Conservation (phyloP, 257 asterid genomes). For the Rhazya stricta region DNA sequence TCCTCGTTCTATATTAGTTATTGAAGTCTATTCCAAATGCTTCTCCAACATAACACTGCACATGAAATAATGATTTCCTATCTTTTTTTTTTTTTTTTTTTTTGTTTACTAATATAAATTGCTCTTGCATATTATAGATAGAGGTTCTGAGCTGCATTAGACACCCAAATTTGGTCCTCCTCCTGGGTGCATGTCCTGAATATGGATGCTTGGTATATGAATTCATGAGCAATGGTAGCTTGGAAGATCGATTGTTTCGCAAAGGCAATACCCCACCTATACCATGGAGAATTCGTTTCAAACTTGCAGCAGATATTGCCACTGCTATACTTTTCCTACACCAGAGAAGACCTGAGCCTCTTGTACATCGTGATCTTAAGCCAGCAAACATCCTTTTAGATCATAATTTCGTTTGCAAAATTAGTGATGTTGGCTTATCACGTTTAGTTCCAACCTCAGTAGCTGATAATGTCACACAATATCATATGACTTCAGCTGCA, state of each 20-base stretch:
- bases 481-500: conserved; percentile 80
- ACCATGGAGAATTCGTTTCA: conserved; percentile 73
- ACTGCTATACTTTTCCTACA: conserved; percentile 74
- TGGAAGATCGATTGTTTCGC: conserved; percentile 65
- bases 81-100: background rate
- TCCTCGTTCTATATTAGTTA: background rate
- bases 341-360: conserved; percentile 79
- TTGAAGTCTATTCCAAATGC: background rate
- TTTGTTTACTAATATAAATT: background rate
- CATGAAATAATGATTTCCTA: background rate
- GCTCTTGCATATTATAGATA: conserved; percentile 32
- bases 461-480: conserved; percentile 62
- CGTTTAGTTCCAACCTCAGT: conserved; percentile 64
- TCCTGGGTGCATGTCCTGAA: conserved; percentile 78
- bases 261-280: conserved; percentile 69
- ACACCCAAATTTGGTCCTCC: conserved; percentile 85
- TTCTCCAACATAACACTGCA: background rate
- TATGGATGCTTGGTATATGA: conserved; percentile 85
- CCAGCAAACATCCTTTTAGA: conserved; percentile 73
- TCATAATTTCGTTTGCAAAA: conserved; percentile 59
- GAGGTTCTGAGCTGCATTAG: conserved; percentile 66
- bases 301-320: conserved; percentile 63
- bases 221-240: conserved; percentile 68
- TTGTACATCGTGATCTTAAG: conserved; percentile 79
- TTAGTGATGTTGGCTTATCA: conserved; percentile 78